Conservation (phyloP, 2,329 filamentous ascomycete species). For the Fusarium brevicatenulatum region DNA sequence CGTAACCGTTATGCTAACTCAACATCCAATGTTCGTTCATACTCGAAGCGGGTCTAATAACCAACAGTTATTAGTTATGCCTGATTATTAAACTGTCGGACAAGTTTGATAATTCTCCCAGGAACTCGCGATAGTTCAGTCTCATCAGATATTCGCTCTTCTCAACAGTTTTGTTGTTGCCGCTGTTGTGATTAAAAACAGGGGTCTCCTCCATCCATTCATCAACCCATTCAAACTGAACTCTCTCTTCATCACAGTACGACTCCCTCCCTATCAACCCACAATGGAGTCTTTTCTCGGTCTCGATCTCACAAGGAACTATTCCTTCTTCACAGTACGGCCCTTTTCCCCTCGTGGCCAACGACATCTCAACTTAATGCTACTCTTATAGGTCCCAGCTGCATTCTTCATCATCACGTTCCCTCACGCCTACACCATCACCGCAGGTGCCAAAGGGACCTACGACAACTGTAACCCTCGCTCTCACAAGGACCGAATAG, state of each 20-base stretch:
- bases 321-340: conserved; percentile 48
- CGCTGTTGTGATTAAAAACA: not conserved
- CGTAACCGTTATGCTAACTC: conserved; percentile 25
- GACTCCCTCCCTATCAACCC: not conserved
- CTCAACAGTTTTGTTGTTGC: conserved; percentile 22
- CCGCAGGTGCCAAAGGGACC: conserved; percentile 37
- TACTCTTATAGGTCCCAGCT: conserved; percentile 52
- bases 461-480: conserved; percentile 55
- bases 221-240: not conserved
- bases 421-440: conserved; percentile 50
- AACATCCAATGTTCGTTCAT: conserved; percentile 13
- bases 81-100: conserved; percentile 33
- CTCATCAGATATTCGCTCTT: not conserved
- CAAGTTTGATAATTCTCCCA: conserved; percentile 29
- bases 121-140: not conserved
- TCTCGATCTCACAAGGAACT: conserved; percentile 50
- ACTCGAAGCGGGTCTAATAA: conserved; percentile 6
- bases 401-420: conserved; percentile 50
- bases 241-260: not conserved
- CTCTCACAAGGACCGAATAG: conserved; percentile 45
- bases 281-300: conserved; percentile 48
- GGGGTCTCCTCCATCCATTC: not conserved
- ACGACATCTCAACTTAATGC: not conserved
- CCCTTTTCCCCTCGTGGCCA: not conserved
- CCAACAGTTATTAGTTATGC: not conserved